Evolutionary conservation across 1,139 yeast genomes (phyloP), one percentile per base, ranked within the genome.

Genomic region (Taphrina betulina): DNA sequence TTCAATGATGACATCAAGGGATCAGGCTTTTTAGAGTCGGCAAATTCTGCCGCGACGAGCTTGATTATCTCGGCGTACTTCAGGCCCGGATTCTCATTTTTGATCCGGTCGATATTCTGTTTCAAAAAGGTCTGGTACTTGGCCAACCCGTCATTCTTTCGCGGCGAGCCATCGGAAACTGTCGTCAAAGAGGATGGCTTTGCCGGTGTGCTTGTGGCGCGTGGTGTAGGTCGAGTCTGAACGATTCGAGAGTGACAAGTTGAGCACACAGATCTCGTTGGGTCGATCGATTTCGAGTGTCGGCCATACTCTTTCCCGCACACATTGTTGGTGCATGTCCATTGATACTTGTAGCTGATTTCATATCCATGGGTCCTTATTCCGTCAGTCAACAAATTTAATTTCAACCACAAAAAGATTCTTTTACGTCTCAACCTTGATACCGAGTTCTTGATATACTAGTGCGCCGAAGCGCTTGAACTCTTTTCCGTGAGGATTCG

Each of bases 221-320:
- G 37, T 10, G 51, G 45, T 28, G 26, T 38, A 2, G 59, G 59
- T 14, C 17, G 26, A n/a, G 37, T 45, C 31, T 57, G 59, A 5
- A 33, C 33, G 5, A 57, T 36, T 19, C 26, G 17, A 2, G 46
- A 29, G n/a, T 31, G 44, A 20, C 59, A 57, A 3, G 36, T 23
- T 4, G 48, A 48, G 22, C 59, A 57, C 24, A 42, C 40, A 16
- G 35, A 44, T 16, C 29, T 51, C 16, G 40, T 14, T 8, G 57
- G 57, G 26, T 57, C 53, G 16, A 57, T 37, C 10, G 53, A 42
- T 20, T 57, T 57, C n/a, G 57, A 52, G 24, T 57, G 59, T n/a
- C 59, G 51, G 14, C 57, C 53, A 34, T 55, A 57, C 2, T 38
- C 20, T 8, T 34, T 36, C 24, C 16, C 52, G 20, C 59, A 57